A percentile compares a stretch with the other conserved stretches of the same genome.
Evolutionary conservation across 2,329 filamentous ascomycete genomes (phyloP).

Genomic region (Stachybotrys echinatus): DNA sequence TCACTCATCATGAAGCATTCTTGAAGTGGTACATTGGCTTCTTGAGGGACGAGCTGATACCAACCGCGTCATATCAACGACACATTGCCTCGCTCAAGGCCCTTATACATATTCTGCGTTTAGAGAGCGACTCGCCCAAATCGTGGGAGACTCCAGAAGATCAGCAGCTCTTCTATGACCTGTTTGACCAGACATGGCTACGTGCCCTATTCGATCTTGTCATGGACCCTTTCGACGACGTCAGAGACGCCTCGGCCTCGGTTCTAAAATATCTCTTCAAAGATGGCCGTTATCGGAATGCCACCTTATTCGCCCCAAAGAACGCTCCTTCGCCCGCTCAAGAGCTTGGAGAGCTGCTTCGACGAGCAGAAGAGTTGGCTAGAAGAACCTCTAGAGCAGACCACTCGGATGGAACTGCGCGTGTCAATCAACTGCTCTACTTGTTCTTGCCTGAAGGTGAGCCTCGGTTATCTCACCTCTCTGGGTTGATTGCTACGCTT

Average conservation of each 20-base stretch:
- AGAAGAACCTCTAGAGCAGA: conserved; percentile 76
- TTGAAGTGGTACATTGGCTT: conserved; percentile 71
- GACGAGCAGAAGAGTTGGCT: conserved; percentile 52
- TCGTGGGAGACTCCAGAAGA: conserved; percentile 32
- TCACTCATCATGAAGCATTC: conserved; percentile 56
- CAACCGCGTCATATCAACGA: conserved; percentile 83
- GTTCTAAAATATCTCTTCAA: conserved; percentile 46
- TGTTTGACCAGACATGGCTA: conserved; percentile 45
- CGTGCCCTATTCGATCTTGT: conserved; percentile 71
- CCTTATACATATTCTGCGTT: conserved; percentile 59
- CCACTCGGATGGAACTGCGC: conserved; percentile 85
- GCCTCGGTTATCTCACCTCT: conserved; percentile 45
- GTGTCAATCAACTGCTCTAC: conserved; percentile 66
- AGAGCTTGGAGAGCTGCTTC: conserved; percentile 42
- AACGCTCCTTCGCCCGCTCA: conserved; percentile 10
- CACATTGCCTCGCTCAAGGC: conserved; percentile 78
- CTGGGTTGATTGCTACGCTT: conserved; percentile 53
- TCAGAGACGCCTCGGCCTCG: conserved; percentile 55
- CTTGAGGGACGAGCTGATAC: conserved; percentile 65
- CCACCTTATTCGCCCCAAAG: conserved; percentile 12
- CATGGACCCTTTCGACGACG: conserved; percentile 89
- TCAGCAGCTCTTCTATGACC: conserved; percentile 32
- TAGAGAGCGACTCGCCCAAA: conserved; percentile 54
- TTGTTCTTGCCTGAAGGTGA: conserved; percentile 42
- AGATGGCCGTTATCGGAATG: conserved; percentile 24